These are phyloP conservation scores for Exophiala sp. DNA, from an alignment of 2,329 filamentous ascomycete species.

Conservation along the genomic window DNA sequence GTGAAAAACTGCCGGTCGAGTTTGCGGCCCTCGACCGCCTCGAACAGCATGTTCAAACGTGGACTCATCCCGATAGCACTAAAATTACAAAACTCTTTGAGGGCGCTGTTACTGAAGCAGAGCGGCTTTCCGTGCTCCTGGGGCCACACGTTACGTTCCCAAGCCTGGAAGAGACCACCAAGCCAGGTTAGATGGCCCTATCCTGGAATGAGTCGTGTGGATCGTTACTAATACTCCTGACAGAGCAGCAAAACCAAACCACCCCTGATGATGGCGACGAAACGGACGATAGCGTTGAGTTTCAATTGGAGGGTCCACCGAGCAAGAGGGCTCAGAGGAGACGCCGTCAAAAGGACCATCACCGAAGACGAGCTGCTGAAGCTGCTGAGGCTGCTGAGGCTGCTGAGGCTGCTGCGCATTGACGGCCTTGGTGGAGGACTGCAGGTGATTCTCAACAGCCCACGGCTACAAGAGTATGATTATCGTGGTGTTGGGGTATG, in stretches of 20 bases:
- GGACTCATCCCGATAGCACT: not conserved
- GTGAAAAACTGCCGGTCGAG: not conserved
- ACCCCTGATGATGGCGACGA: not conserved
- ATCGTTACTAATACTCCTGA: not conserved
- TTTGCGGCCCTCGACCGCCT: not conserved
- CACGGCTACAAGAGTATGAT: too few species aligned
- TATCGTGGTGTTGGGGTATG: too few species aligned
- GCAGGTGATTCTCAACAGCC: too few species aligned
- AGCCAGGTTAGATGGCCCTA: not conserved
- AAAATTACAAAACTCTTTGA: not conserved
- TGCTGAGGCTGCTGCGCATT: too few species aligned
- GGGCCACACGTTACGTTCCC: not conserved
- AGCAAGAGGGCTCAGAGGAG: not conserved
- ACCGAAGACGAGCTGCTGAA: conserved; percentile 2
- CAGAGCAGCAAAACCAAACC: not conserved
- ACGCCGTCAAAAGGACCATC: not conserved
- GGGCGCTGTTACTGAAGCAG: conserved; percentile 1
- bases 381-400: conserved; percentile 1
- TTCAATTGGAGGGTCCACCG: not conserved
- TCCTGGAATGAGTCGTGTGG: not conserved
- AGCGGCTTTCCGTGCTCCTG: conserved; percentile 2
- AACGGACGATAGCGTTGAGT: not conserved
- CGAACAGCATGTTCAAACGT: conserved; percentile 5
- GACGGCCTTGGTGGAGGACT: too few species aligned
- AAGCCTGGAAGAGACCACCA: not conserved